phyloP scores from a whole-genome alignment of 345 rosid genomes.

The Eucalyptus pauciflora region DNA sequence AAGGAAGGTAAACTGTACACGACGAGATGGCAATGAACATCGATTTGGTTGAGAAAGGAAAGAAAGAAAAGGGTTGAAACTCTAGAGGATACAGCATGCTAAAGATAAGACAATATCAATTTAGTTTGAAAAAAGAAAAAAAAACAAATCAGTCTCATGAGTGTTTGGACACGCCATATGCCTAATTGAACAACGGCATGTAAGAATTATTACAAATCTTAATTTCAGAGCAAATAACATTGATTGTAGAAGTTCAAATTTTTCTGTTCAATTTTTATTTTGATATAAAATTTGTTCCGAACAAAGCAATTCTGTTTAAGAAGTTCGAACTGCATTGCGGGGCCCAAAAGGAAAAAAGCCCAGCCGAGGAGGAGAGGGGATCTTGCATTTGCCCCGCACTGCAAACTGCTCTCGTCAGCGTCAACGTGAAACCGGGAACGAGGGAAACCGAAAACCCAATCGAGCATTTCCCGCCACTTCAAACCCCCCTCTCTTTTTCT shows the following conservation, averaged over 20 bases:
- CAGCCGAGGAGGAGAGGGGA: neutral
- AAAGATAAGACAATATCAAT: neutral
- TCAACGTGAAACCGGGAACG: neutral
- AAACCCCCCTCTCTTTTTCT: neutral
- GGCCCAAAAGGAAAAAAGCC: neutral
- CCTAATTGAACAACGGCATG: neutral
- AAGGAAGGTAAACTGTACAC: neutral
- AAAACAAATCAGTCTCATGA: rapidly evolving
- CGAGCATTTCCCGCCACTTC: neutral
- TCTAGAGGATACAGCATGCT: neutral
- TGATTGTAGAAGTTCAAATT: neutral
- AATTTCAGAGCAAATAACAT: neutral
- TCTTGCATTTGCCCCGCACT: neutral
- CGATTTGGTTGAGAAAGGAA: neutral
- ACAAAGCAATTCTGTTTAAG: neutral
- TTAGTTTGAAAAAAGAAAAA: neutral
- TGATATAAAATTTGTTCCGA: neutral
- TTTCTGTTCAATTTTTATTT: neutral
- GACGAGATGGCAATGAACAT: neutral
- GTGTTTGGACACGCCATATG: neutral
- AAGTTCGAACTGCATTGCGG: neutral
- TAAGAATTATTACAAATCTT: neutral
- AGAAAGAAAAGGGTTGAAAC: neutral
- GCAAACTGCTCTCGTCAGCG: neutral
- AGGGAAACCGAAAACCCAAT: neutral